A percentile compares a stretch with the other conserved stretches of the same genome.
phyloP scores from a whole-genome alignment of 371 early-diverging fungal genomes.

The Mortierella sp. region DNA sequence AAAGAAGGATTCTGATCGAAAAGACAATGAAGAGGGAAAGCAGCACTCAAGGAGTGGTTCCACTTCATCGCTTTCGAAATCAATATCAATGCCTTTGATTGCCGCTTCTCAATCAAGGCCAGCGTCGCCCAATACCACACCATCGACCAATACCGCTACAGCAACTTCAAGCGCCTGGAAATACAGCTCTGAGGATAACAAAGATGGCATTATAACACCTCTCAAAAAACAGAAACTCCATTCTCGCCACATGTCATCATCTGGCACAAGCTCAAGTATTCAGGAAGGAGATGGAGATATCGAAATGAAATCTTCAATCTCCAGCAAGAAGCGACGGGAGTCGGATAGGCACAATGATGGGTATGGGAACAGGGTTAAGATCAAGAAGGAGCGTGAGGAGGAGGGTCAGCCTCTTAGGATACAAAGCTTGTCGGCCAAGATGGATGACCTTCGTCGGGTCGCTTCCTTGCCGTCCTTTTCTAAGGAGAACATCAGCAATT shows the following conservation, averaged over 20 bases:
- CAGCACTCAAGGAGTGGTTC: conserved; percentile 27
- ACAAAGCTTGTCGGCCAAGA: conserved; percentile 8
- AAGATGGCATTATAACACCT: conserved; percentile 5
- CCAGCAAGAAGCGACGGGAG: conserved; percentile 49
- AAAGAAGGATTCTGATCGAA: conserved; percentile 21
- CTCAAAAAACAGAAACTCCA: conserved; percentile 34
- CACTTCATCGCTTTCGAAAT: conserved; percentile 11
- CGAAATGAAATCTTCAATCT: conserved; percentile 13
- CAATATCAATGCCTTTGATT: conserved; percentile 26
- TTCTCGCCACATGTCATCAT: conserved; percentile 18
- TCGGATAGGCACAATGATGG: conserved; percentile 25
- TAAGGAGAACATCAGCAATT: conserved; percentile 18
- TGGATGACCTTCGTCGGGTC: conserved; percentile 40
- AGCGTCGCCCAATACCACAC: conserved; percentile 1
- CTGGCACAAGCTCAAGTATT: conserved; percentile 8
- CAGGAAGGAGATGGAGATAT: conserved; percentile 20
- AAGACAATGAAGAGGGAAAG: conserved; percentile 17
- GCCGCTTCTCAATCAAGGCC: conserved; percentile 3
- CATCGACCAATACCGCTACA: conserved; percentile 5
- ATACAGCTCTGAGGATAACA: conserved; percentile 8
- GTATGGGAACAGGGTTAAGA: conserved; percentile 43
- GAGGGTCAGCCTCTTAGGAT: conserved; percentile 21
- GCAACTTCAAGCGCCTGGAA: conserved; percentile 8
- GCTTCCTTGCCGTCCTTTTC: conserved; percentile 31
- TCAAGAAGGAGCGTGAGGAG: conserved; percentile 50